phyloP scores from a whole-genome alignment of 139 green algal species.

The Medakamo hakoo region DNA sequence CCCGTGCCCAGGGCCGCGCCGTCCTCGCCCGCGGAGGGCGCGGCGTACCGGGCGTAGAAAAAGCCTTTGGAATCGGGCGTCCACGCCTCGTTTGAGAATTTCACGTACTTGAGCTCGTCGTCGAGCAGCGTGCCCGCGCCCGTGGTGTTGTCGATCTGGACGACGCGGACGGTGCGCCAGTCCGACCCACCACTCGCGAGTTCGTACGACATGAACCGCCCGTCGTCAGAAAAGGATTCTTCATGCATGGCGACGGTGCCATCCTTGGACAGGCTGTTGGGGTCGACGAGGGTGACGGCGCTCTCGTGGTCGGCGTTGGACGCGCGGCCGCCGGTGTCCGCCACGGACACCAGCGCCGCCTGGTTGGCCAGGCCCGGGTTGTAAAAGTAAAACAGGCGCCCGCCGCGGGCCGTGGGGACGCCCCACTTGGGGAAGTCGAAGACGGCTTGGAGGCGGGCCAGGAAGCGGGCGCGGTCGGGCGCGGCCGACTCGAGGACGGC shows the following conservation, averaged over 20 bases:
- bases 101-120: constrained; percentile 69
- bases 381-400: constrained; percentile 65
- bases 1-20: constrained; percentile 76
- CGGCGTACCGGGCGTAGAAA: constrained; percentile 72
- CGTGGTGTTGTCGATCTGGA: constrained; percentile 25
- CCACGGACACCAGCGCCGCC: constrained; percentile 30
- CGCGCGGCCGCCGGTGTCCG: constrained; percentile 21
- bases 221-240: constrained; percentile 54
- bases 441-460: constrained; percentile 29
- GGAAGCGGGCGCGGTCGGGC: constrained; percentile 41
- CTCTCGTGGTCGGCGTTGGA: too few relatives aligned
- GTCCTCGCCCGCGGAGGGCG: constrained; percentile 13
- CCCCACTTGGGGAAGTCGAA: constrained; percentile 64
- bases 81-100: constrained; percentile 68
- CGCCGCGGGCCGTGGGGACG: constrained; percentile 39
- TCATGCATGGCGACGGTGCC: constrained; percentile 44
- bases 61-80: constrained; percentile 79
- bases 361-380: constrained; percentile 65
- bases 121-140: constrained; percentile 24
- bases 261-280: constrained; percentile 65
- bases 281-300: constrained; percentile 56
- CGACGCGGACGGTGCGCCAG: constrained; percentile 55
- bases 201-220: constrained; percentile 49
- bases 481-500: constrained; percentile 52
- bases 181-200: constrained; percentile 53